A percentile compares a stretch with the other conserved stretches of the same genome.
phyloP scores from a whole-genome alignment of 129 eudicot genomes.

The Dittrichia graveolens region DNA sequence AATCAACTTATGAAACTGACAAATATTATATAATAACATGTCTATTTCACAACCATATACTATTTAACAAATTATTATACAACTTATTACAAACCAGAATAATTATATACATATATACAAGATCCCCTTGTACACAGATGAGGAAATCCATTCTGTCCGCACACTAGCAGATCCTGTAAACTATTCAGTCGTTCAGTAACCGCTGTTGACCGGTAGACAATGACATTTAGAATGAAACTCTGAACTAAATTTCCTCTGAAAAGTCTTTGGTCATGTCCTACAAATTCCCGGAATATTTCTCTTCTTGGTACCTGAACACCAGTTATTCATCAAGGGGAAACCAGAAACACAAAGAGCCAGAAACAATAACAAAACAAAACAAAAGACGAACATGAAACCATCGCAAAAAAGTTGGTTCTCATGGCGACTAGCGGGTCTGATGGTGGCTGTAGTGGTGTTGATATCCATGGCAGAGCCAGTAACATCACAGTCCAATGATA shows the following conservation, averaged over 20 bases:
- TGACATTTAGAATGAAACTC: conserved; percentile 9
- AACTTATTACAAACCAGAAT: no score
- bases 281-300: neutral
- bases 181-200: conserved; percentile 5
- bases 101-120: no score
- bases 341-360: neutral
- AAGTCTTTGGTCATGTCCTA: neutral
- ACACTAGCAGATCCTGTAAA: neutral
- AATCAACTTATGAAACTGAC: no score
- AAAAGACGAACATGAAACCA: conserved; percentile 13
- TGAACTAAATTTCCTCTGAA: neutral
- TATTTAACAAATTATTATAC: no score
- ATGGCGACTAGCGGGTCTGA: conserved; percentile 20
- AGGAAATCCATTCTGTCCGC: no score
- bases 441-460: conserved; percentile 19
- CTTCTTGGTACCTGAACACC: conserved; percentile 2
- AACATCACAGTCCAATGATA: conserved; percentile 35
- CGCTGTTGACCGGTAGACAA: conserved; percentile 25
- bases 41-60: no score
- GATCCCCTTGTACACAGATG: no score
- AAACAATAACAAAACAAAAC: neutral
- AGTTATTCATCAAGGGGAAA: neutral
- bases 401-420: conserved; percentile 11
- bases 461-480: conserved; percentile 23
- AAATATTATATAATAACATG: no score